Base-by-base conservation (phyloP, 2,329 filamentous ascomycete species). In the Chrysosphaeria jannelii region DNA sequence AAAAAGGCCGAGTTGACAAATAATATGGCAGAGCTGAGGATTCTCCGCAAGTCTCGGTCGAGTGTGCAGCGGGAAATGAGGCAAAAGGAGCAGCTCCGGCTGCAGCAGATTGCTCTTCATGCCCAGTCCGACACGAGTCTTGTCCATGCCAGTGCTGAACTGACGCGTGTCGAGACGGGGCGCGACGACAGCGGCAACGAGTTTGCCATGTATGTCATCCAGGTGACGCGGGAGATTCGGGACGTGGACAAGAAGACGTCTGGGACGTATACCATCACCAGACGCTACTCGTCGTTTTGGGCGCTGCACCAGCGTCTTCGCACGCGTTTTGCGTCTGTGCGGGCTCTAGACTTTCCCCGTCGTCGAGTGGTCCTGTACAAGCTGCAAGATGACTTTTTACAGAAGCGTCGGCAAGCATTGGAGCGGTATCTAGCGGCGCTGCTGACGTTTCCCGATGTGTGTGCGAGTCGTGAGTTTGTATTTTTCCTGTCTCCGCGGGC, bases 81-180 rank as follows among this genome's bases (percentile, higher is more conserved):
- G 27, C 65, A 79, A 16, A 97, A 93, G 40, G 81, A 93, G 43
- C 16, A 18, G 16, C 58, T 97, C 37, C 85, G 97, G 40, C 61
- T 79, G 24, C 85, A 90, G 42, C 88, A 97, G 40, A 97, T 97
- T 35, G 75, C 89, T 21, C 65, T 93, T 6, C 85, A 97, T 43
- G n/a, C n/a, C n/a, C 85, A 97, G 44, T 91, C 78, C 38, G 88
- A 97, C 40, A 97, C 90, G 42, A 90, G 78, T 41, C 52, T 97
- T 13, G 93, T 89, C 36, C 71, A 81, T 10, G 81, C 85, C 3
- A 75, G 65, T 0, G 64, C 93, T 35, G 70, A 61, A 34, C 91
- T 97, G 39, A 85, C 85, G 37, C 75, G 74, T 1, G 79, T 90
- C 25, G 76, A 90, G 46, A 75, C 91, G 9, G 81, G 78, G 5